Evolutionary conservation across 139 green algal genomes (phyloP).

Genomic region (Volvox africanus): DNA sequence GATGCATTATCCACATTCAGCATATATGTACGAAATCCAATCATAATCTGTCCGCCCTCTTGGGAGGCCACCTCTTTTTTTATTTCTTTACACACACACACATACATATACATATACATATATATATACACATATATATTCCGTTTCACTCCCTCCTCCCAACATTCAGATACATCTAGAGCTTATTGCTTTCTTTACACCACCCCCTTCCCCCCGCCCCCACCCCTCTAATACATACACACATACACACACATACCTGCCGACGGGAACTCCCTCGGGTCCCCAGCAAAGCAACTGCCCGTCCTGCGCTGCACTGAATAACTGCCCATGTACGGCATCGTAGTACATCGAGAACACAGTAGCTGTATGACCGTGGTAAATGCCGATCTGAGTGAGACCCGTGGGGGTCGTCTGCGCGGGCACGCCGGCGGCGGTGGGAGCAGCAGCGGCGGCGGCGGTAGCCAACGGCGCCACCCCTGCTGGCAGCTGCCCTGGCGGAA

Average conservation of each 20-base stretch:
- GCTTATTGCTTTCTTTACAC: no score
- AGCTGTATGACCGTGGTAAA: slow-evolving; percentile 46
- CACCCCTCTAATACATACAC: no score
- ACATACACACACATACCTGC: slow-evolving; percentile 3
- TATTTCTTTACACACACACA: no score
- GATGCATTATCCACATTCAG: no score
- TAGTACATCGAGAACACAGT: slow-evolving; percentile 65
- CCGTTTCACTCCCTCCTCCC: no score
- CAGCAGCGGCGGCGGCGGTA: background rate
- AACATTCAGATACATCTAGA: no score
- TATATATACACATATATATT: no score
- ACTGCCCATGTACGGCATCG: slow-evolving; percentile 52
- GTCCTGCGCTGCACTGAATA: slow-evolving; percentile 50
- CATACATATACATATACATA: no score
- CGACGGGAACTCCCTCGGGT: background rate
- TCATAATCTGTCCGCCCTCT: no score
- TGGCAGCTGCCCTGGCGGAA: background rate
- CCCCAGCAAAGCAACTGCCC: slow-evolving; percentile 24
- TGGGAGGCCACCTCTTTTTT: no score
- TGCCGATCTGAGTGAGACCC: slow-evolving; percentile 31
- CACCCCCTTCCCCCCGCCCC: no score
- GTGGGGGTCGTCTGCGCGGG: background rate
- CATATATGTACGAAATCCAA: no score
- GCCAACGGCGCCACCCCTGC: background rate
- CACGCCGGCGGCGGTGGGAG: background rate